A percentile compares a stretch with the other conserved stretches of the same genome.
Evolutionary conservation across 2,329 filamentous ascomycete genomes (phyloP).

Genomic region (Incumbomyces delicatus): DNA sequence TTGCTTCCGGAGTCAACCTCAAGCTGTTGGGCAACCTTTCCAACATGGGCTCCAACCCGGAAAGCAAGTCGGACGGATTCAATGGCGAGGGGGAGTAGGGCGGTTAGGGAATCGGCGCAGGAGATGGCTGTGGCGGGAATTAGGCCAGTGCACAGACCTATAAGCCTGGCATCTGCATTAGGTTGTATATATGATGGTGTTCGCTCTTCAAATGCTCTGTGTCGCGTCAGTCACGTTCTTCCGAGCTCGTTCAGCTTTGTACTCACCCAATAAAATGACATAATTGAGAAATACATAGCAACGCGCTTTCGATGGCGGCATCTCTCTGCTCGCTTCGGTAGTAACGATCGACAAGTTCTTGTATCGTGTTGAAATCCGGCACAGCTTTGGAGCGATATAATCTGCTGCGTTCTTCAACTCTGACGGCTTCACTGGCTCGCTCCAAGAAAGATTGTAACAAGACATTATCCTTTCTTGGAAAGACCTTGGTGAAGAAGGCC

Average conservation of each 20-base stretch:
- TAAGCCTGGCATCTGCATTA: constrained; percentile 27
- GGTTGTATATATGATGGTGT: constrained; percentile 31
- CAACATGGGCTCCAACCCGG: constrained; percentile 33
- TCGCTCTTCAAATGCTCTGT: constrained; percentile 34
- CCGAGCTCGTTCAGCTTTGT: background rate
- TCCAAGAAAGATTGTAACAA: constrained; percentile 35
- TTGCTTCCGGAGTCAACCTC: constrained; percentile 23
- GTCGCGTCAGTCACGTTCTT: constrained; percentile 11
- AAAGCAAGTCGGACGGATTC: constrained; percentile 35
- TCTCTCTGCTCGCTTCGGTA: constrained; percentile 22
- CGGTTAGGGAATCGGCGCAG: constrained; percentile 31
- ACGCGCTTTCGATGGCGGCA: constrained; percentile 33
- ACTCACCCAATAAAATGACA: constrained; percentile 36
- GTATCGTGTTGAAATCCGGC: constrained; percentile 21
- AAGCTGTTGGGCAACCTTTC: constrained; percentile 29
- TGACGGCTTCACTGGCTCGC: constrained; percentile 32
- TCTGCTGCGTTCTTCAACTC: constrained; percentile 29
- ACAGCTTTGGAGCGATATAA: constrained; percentile 21
- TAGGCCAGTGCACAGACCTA: constrained; percentile 36
- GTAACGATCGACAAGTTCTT: constrained; percentile 23
- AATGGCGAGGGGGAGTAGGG: constrained; percentile 33
- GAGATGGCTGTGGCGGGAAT: constrained; percentile 33
- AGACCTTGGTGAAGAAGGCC: constrained; percentile 31
- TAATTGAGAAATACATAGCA: constrained; percentile 36
- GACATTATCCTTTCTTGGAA: constrained; percentile 34